These are phyloP conservation scores for Chlamydomonas sp. DNA, from an alignment of 139 green algal species.

Conservation along the genomic window DNA sequence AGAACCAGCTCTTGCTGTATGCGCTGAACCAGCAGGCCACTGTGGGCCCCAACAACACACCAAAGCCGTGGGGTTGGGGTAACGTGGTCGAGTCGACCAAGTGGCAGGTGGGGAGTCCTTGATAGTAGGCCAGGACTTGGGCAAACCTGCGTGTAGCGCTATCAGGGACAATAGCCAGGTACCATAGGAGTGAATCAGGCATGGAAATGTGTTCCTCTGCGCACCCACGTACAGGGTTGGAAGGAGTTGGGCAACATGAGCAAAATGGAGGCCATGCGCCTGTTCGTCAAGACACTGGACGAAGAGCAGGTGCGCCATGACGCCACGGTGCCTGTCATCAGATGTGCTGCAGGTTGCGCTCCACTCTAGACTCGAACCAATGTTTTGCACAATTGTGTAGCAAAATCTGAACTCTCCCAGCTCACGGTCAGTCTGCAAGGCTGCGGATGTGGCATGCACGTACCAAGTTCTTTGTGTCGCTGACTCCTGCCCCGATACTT, in stretches of 20 bases:
- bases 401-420: no score
- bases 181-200: background rate
- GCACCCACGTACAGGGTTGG: conserved; percentile 41
- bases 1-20: conserved; percentile 86
- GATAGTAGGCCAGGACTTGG: background rate
- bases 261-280: conserved; percentile 91
- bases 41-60: conserved; percentile 80
- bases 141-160: background rate
- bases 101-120: conserved; percentile 53
- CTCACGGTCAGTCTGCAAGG: background rate
- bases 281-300: conserved; percentile 93
- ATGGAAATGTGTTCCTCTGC: background rate
- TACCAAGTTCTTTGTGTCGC: background rate
- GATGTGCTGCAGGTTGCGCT: background rate
- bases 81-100: conserved; percentile 90
- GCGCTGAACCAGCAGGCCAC: conserved; percentile 87
- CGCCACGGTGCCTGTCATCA: background rate
- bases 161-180: background rate
- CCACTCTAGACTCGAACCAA: no score
- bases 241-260: conserved; percentile 83
- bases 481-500: background rate
- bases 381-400: no score
- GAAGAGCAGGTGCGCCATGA: conserved; percentile 69
- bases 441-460: background rate
- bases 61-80: conserved; percentile 86